Conservation (phyloP, 495 filamentous ascomycete genomes). For the Penicillium soppii region DNA sequence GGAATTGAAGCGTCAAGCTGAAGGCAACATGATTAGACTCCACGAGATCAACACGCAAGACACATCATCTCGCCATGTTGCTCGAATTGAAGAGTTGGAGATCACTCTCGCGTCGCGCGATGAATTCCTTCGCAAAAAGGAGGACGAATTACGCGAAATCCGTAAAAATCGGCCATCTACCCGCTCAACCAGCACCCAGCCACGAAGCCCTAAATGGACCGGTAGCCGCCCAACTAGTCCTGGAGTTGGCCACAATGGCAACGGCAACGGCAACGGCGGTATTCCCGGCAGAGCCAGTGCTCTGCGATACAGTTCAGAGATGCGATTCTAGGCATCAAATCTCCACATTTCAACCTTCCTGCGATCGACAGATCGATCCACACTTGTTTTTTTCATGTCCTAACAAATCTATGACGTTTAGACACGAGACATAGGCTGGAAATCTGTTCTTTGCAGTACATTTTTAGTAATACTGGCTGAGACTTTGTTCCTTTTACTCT, state of each 20-base stretch:
- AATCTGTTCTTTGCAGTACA: neutral
- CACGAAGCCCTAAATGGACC: constrained; percentile 45
- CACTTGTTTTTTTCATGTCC: neutral
- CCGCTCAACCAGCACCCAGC: constrained; percentile 46
- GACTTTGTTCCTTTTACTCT: constrained; percentile 1
- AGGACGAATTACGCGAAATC: constrained; percentile 60
- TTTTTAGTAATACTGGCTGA: neutral
- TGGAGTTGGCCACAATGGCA: constrained; percentile 32
- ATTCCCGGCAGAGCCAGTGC: constrained; percentile 35
- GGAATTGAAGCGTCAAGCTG: constrained; percentile 48
- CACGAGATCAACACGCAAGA: constrained; percentile 50
- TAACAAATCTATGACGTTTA: constrained; percentile 18
- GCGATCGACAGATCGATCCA: neutral
- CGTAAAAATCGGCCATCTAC: constrained; percentile 48
- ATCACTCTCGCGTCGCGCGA: constrained; percentile 36
- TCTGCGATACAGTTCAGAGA: constrained; percentile 44
- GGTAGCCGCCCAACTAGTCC: constrained; percentile 47
- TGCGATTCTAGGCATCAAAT: constrained; percentile 21
- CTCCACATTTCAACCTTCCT: neutral
- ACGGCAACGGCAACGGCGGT: constrained; percentile 29
- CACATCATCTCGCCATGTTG: constrained; percentile 34
- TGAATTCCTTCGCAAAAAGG: constrained; percentile 54
- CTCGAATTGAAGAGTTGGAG: constrained; percentile 52
- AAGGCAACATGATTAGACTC: constrained; percentile 50
- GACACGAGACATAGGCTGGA: neutral